Percentiles rank a stretch among this genome's conserved stretches.
These are phyloP conservation scores for Danielia reshetovae DNA, from an alignment of 805 yeast species.

Conservation along the genomic window DNA sequence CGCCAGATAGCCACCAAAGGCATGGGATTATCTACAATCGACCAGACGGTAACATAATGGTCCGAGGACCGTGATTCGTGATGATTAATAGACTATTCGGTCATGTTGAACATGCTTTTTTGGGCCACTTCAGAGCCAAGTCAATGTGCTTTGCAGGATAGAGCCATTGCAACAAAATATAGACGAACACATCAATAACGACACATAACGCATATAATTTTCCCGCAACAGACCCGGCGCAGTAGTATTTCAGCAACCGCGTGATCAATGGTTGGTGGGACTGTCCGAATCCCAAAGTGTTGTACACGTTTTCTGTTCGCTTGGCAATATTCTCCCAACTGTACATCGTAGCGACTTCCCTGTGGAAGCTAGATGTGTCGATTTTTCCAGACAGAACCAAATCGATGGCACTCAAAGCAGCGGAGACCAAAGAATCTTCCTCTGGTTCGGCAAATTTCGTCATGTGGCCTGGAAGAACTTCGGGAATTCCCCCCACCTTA, in stretches of 20 bases:
- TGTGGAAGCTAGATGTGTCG: slow-evolving; percentile 75
- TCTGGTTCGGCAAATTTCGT: slow-evolving; percentile 87
- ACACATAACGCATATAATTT: slow-evolving; percentile 75
- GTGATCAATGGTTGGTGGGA: slow-evolving; percentile 52
- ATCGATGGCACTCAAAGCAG: slow-evolving; percentile 67
- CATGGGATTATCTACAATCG: background rate
- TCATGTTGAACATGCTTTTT: slow-evolving; percentile 12
- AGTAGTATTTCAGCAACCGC: slow-evolving; percentile 61
- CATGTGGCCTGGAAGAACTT: slow-evolving; percentile 90
- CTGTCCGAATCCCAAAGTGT: slow-evolving; percentile 38
- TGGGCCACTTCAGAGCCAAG: slow-evolving; percentile 76
- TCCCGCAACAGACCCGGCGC: slow-evolving; percentile 83
- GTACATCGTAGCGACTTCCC: slow-evolving; percentile 75
- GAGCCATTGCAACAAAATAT: slow-evolving; percentile 59
- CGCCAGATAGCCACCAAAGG: background rate
- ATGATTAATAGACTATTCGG: too few species aligned
- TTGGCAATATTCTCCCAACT: slow-evolving; percentile 88
- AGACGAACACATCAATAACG: slow-evolving; percentile 71
- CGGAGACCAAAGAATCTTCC: slow-evolving; percentile 72
- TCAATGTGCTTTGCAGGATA: slow-evolving; percentile 74
- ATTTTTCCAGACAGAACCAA: slow-evolving; percentile 53
- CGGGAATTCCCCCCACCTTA: slow-evolving; percentile 96
- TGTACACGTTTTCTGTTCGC: slow-evolving; percentile 81
- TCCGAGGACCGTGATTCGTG: too few species aligned
- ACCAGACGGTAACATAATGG: too few species aligned